These are phyloP conservation scores for Yamadazyma phyllophila DNA, from an alignment of 805 yeast species.

Conservation along the genomic window DNA sequence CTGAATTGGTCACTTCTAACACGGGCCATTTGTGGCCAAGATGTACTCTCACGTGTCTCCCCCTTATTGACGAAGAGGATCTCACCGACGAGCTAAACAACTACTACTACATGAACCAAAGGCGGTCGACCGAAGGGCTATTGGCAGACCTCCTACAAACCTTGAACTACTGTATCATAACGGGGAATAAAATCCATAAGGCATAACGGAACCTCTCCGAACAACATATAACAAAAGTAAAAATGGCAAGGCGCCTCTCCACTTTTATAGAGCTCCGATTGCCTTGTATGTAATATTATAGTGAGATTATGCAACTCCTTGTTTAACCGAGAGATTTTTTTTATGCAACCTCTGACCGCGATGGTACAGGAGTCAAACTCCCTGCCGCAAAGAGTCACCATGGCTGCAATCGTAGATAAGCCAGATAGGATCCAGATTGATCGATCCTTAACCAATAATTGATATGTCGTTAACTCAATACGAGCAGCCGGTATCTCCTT, in stretches of 20 bases:
- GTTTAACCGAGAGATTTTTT: conserved; percentile 2
- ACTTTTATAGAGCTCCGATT: neutral
- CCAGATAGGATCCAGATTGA: neutral
- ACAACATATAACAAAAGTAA: neutral
- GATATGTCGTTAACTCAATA: conserved; percentile 4
- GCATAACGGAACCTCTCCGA: neutral
- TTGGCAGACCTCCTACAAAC: conserved; percentile 18
- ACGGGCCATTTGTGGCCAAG: conserved; percentile 37
- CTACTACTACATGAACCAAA: conserved; percentile 26
- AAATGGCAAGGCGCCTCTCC: neutral
- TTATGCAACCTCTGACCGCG: conserved; percentile 1
- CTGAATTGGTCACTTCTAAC: conserved; percentile 23
- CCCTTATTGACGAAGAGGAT: conserved; percentile 32
- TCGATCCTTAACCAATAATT: neutral
- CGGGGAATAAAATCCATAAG: conserved; percentile 34
- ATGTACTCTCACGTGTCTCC: conserved; percentile 36
- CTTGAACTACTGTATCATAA: conserved; percentile 33
- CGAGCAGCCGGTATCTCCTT: conserved; percentile 5
- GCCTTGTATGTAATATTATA: conserved; percentile 4
- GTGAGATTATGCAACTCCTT: neutral
- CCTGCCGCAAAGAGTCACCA: conserved; percentile 3
- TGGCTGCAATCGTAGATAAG: conserved; percentile 6
- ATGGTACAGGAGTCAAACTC: conserved; percentile 6
- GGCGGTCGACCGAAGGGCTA: conserved; percentile 11
- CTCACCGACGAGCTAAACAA: conserved; percentile 30